Evolutionary conservation across 371 early-diverging fungal genomes (phyloP), one percentile per base, ranked within the genome.

Genomic region (Syncephalastrum monosporum): DNA sequence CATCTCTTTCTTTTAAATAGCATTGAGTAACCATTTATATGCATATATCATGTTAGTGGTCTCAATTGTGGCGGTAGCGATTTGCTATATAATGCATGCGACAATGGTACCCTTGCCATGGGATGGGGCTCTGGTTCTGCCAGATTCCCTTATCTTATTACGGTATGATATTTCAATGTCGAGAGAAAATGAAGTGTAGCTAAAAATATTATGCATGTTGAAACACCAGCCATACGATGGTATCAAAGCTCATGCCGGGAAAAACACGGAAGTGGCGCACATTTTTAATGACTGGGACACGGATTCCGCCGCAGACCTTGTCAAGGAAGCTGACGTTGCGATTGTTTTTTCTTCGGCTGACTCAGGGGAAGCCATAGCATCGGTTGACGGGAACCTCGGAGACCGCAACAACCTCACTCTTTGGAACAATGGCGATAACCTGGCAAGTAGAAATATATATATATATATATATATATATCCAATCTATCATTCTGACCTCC

Each of bases 321-420:
- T 84, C n/a, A 59, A 56, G 25, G 65, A 52, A 4, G 69, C 75
- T n/a, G 82, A 87, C 42, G 38, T 75, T 50, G 82, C 83, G 5
- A 53, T 87, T 51, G 85, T 86, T 8, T 87, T 85, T 53, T 81
- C 74, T 7, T 74, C 60, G 43, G 56, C 85, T 29, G 69, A 84
- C 52, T 82, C 84, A 38, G 88, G 88, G 42, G 88, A 87, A 64
- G 82, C 57, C 16, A 66, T 62, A 27, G 59, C 69, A 16, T 43
- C 49, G 21, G 72, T 74, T 6, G 72, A 74, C 55, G 71, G 63
- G 7, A 72, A 74, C 56, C 17, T 46, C 21, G 84, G 85, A n/a
- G 88, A 88, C 44, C 72, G 88, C 6, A 79, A 77, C 43, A 72
- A 85, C 38, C 52, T 88, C 53, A 68, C 69, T n/a, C 64, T 87